Evolutionary conservation across 2,329 filamentous ascomycete species (phyloP).

Genomic region (Colletotrichum sp.): DNA sequence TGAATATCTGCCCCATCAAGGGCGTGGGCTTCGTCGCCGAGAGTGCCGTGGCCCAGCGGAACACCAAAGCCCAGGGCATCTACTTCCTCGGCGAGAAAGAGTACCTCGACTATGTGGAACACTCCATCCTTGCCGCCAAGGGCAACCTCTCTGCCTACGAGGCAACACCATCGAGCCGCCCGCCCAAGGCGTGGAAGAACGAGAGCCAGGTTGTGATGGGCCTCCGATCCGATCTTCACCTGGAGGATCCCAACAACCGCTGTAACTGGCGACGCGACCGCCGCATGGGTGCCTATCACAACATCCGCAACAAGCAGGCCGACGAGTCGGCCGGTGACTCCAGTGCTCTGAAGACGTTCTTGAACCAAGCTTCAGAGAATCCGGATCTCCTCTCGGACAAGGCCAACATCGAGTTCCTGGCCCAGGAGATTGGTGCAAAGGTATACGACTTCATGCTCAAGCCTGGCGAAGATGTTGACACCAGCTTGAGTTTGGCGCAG

Average conservation of each 20-base stretch:
- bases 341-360: background rate
- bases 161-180: background rate
- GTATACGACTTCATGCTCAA: slow-evolving; percentile 2
- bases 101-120: background rate
- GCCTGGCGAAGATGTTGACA: background rate
- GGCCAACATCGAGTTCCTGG: background rate
- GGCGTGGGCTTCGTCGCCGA: slow-evolving; percentile 39
- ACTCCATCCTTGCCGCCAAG: background rate
- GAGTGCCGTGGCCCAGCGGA: background rate
- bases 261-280: background rate
- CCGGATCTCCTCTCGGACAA: background rate
- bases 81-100: background rate
- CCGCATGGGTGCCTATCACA: background rate
- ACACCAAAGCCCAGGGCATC: background rate
- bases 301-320: background rate
- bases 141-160: background rate
- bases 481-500: background rate
- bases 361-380: background rate
- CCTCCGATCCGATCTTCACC: background rate
- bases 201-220: background rate
- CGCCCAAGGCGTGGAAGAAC: background rate
- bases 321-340: slow-evolving; percentile 28
- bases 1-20: slow-evolving; percentile 43
- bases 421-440: slow-evolving; percentile 19
- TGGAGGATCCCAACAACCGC: slow-evolving; percentile 9